Evolutionary conservation across 2,329 filamentous ascomycete species (phyloP).

Genomic region (Penicillium sp.): DNA sequence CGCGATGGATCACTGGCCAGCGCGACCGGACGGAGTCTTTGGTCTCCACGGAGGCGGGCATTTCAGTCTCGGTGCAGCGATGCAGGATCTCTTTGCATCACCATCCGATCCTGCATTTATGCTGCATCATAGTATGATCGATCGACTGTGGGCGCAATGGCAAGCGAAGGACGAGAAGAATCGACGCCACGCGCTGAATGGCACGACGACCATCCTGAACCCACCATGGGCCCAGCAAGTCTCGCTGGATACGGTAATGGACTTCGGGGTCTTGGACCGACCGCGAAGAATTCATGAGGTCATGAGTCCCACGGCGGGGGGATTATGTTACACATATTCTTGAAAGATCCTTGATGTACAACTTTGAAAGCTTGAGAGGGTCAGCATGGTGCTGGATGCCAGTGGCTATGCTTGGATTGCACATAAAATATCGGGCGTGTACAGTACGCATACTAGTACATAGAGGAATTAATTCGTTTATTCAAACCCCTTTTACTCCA

Average conservation of each 20-base stretch:
- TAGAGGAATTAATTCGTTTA: not conserved
- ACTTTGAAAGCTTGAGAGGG: not conserved
- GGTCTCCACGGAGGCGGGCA: constrained; percentile 53
- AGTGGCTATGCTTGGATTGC: not conserved
- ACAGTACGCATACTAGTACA: no score
- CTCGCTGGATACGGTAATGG: constrained; percentile 21
- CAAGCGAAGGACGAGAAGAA: constrained; percentile 32
- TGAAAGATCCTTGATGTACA: no score
- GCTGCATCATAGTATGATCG: constrained; percentile 53
- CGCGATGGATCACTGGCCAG: constrained; percentile 40
- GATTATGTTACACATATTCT: constrained; percentile 24
- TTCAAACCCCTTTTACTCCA: no score
- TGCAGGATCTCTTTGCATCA: constrained; percentile 51
- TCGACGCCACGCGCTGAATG: constrained; percentile 23
- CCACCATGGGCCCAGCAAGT: constrained; percentile 16
- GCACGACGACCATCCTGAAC: constrained; percentile 22
- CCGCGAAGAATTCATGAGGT: constrained; percentile 18
- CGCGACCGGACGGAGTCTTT: constrained; percentile 28
- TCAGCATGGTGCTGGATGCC: not conserved
- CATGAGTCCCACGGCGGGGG: constrained; percentile 20
- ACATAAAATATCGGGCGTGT: not conserved
- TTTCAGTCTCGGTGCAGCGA: constrained; percentile 48
- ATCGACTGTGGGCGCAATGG: constrained; percentile 54
- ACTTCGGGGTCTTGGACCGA: constrained; percentile 22
- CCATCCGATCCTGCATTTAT: constrained; percentile 53